A percentile compares a stretch with the other conserved stretches of the same genome.
phyloP scores from a whole-genome alignment of 2,329 filamentous ascomycete genomes.

The Fusarium sacchari region DNA sequence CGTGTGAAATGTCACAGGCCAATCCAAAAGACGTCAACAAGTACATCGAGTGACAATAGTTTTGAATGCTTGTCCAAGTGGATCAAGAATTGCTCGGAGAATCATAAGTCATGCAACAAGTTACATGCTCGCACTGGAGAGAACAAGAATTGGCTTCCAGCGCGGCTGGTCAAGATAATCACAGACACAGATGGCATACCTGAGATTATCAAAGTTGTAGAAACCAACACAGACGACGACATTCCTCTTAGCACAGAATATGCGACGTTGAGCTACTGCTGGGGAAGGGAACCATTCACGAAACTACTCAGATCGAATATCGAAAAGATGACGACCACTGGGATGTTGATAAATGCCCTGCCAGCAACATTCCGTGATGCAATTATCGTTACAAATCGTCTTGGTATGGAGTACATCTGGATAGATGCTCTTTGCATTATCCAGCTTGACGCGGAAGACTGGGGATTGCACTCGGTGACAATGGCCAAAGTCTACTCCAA shows the following conservation, averaged over 20 bases:
- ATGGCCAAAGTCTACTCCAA: constrained; percentile 3
- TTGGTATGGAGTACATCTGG: neutral
- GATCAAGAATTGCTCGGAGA: neutral
- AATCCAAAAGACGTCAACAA: neutral
- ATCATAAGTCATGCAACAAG: neutral
- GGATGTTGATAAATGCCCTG: neutral
- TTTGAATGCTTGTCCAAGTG: neutral
- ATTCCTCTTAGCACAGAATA: neutral
- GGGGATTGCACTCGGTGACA: neutral
- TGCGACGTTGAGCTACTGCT: neutral
- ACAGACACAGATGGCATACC: neutral
- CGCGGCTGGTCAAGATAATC: neutral
- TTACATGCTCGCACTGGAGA: neutral
- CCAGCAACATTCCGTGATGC: constrained; percentile 1
- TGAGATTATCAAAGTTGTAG: neutral
- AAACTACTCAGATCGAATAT: neutral
- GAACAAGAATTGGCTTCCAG: neutral
- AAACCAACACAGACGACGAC: rapidly evolving
- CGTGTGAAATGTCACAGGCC: neutral
- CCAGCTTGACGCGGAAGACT: neutral
- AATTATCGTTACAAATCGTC: neutral
- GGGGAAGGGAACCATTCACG: neutral
- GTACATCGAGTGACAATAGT: neutral
- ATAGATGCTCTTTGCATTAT: constrained; percentile 9
- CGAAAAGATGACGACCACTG: neutral